Conservation (phyloP, 148 eudicot species). For the Euryodendron excelsum region DNA sequence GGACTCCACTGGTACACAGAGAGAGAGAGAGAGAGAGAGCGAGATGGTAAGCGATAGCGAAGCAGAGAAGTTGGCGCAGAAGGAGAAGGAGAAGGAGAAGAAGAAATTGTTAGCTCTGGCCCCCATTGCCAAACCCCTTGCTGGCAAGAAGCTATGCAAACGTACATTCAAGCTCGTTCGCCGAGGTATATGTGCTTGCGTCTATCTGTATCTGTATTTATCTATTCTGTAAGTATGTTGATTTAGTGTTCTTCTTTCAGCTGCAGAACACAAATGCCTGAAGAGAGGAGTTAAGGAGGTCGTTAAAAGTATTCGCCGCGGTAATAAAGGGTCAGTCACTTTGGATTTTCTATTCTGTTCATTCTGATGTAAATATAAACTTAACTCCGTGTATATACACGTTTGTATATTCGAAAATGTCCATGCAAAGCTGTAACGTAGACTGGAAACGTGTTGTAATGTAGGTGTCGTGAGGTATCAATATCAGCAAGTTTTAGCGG, state of each 20-base stretch:
- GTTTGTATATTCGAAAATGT: not conserved
- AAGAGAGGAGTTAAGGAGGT: constrained; percentile 98
- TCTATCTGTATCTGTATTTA: not conserved
- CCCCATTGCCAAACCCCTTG: constrained; percentile 90
- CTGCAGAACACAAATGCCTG: constrained; percentile 91
- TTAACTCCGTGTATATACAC: not conserved
- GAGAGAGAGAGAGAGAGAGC: not conserved
- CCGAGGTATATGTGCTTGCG: constrained; percentile 38
- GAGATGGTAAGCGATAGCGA: constrained; percentile 65
- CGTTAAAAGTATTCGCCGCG: constrained; percentile 85
- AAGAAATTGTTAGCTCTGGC: constrained; percentile 62
- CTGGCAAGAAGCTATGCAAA: constrained; percentile 90
- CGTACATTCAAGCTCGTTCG: constrained; percentile 85
- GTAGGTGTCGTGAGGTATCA: not conserved
- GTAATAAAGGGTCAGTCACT: constrained; percentile 71
- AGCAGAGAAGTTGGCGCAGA: constrained; percentile 55
- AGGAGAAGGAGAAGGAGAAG: constrained; percentile 62
- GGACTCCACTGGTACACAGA: not conserved
- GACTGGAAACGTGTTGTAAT: not conserved
- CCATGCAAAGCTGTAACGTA: not conserved
- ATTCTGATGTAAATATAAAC: not conserved
- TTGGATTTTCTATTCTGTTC: not conserved
- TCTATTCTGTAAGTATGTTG: not conserved
- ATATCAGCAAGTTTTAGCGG: not conserved
- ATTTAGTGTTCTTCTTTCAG: constrained; percentile 31